Conservation (phyloP, 148 eudicot species). For the Silene conica region DNA sequence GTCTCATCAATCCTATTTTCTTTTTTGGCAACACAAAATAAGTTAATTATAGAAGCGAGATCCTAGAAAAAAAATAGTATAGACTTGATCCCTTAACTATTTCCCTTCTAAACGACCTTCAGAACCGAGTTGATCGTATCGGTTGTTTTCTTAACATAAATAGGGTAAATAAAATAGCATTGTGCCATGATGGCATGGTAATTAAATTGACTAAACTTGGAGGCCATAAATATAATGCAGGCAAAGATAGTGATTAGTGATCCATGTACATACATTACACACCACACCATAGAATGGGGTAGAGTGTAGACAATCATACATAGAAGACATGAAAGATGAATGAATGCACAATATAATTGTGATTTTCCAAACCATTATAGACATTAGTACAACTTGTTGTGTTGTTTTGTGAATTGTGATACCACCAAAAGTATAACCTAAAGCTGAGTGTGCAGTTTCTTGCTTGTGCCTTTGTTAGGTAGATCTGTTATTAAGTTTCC, state of each 20-base stretch:
- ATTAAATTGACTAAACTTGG: no score
- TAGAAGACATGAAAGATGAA: slow-evolving; percentile 19
- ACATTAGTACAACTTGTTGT: slow-evolving; percentile 16
- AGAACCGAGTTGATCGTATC: no score
- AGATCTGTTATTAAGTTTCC: slow-evolving; percentile 11
- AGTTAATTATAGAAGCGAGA: no score
- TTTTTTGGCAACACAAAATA: no score
- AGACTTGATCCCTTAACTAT: no score
- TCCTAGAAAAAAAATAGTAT: no score
- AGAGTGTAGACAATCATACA: slow-evolving; percentile 28
- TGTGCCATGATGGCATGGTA: no score
- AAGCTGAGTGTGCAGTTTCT: slow-evolving; percentile 11
- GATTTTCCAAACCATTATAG: background rate
- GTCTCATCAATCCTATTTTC: no score
- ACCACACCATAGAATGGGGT: background rate
- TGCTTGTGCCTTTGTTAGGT: slow-evolving; percentile 17
- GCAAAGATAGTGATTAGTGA: slow-evolving; percentile 14
- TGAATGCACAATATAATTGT: background rate
- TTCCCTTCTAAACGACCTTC: no score
- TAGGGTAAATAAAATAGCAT: no score
- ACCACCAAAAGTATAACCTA: background rate
- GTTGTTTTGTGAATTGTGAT: slow-evolving; percentile 12
- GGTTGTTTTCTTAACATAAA: no score
- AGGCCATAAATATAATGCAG: slow-evolving; percentile 8
- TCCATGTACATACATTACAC: slow-evolving; percentile 6